These are phyloP conservation scores for Claviceps digitariae DNA, from an alignment of 2,329 filamentous ascomycete genomes.

Conservation along the genomic window DNA sequence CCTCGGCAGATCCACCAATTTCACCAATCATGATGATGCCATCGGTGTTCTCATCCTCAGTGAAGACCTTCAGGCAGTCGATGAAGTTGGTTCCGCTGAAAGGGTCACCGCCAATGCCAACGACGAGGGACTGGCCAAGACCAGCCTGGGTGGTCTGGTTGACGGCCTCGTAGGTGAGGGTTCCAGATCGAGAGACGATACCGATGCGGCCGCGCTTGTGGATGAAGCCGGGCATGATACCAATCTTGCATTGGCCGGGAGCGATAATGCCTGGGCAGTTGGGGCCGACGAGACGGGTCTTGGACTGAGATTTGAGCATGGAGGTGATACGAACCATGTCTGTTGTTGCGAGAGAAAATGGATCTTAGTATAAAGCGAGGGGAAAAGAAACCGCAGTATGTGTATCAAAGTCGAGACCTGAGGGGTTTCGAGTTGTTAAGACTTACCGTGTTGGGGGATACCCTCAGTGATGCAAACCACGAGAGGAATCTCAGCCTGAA, in stretches of 20 bases:
- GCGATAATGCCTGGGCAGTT: constrained; percentile 98
- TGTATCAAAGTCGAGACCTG: background rate
- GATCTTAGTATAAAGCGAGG: constrained; percentile 3
- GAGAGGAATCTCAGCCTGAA: constrained; percentile 82
- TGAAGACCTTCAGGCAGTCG: constrained; percentile 95
- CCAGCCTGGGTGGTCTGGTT: constrained; percentile 98
- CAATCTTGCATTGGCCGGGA: constrained; percentile 96
- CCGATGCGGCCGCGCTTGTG: constrained; percentile 98
- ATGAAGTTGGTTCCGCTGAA: constrained; percentile 99
- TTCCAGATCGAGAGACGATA: constrained; percentile 96
- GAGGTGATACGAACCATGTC: constrained; percentile 99
- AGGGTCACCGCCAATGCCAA: constrained; percentile 96
- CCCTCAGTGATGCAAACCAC: constrained; percentile 97
- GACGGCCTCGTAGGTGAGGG: constrained; percentile 97
- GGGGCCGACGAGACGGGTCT: constrained; percentile 90
- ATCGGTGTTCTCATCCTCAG: constrained; percentile 89
- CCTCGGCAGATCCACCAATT: constrained; percentile 93
- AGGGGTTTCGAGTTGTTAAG: background rate
- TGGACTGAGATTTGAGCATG: constrained; percentile 93
- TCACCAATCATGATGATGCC: constrained; percentile 99
- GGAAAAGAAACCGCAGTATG: background rate
- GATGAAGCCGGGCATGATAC: constrained; percentile 99
- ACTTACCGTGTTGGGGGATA: constrained; percentile 86
- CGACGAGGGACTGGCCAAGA: constrained; percentile 92
- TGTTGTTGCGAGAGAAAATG: constrained; percentile 19